These are phyloP conservation scores for Castanea crenata DNA, from an alignment of 306 rosid species.

Conservation along the genomic window DNA sequence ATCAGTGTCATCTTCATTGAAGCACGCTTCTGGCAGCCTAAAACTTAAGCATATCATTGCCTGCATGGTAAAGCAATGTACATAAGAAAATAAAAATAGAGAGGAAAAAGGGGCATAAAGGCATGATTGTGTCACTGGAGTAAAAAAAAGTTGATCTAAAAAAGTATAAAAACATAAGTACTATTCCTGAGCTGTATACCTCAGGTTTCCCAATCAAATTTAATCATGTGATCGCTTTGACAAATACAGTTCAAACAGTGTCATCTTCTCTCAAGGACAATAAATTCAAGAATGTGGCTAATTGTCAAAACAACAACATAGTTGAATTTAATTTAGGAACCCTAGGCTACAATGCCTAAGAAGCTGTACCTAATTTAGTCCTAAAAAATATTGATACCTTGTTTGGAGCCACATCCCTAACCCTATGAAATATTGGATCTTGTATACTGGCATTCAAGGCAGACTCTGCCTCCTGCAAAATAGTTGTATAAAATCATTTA, in stretches of 20 bases:
- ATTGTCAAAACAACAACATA: too few species aligned
- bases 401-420: conserved; percentile 96
- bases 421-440: conserved; percentile 69
- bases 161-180: background rate
- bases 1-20: conserved; percentile 29
- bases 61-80: conserved; percentile 35
- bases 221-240: too few species aligned
- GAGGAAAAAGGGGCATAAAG: background rate
- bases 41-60: conserved; percentile 90
- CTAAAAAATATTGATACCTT: conserved; percentile 49
- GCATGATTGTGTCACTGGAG: background rate
- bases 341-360: too few species aligned
- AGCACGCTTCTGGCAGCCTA: conserved; percentile 58
- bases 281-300: too few species aligned
- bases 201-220: too few species aligned
- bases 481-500: conserved; percentile 9
- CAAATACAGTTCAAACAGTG: background rate
- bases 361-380: too few species aligned
- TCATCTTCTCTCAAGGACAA: too few species aligned
- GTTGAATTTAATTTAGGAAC: too few species aligned
- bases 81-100: background rate
- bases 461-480: conserved; percentile 77
- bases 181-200: too few species aligned
- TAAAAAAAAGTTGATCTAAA: background rate
- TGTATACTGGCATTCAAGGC: conserved; percentile 60